A percentile compares a stretch with the other conserved stretches of the same genome.
phyloP scores from a whole-genome alignment of 2,329 filamentous ascomycete species.

The Paraphoma chrysanthemicola region DNA sequence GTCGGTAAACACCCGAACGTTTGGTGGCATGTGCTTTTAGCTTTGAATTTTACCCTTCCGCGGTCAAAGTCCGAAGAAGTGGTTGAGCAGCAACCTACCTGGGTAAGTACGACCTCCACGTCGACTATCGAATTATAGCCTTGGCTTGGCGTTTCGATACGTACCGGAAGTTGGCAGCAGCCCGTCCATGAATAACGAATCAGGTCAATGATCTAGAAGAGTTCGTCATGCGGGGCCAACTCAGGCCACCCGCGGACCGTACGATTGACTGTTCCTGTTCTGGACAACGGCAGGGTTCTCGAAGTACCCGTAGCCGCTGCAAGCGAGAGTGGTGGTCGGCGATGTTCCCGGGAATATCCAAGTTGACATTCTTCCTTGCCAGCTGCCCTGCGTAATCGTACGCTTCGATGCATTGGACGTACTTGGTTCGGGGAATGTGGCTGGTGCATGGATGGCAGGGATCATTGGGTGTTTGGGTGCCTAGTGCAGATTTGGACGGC shows the following conservation, averaged over 20 bases:
- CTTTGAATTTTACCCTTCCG: no score
- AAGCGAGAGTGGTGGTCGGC: constrained; percentile 1
- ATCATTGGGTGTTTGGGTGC: no score
- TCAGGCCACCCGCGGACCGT: not conserved
- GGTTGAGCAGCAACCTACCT: not conserved
- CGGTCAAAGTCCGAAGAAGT: not conserved
- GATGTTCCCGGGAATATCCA: not conserved
- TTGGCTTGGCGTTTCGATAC: not conserved
- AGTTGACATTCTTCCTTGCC: not conserved
- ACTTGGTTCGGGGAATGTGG: no score
- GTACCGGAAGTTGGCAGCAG: not conserved
- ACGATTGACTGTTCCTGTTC: not conserved
- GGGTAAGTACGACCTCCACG: not conserved
- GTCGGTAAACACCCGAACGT: no score
- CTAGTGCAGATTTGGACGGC: no score
- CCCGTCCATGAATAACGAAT: not conserved
- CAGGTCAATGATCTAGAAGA: not conserved
- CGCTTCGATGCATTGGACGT: no score
- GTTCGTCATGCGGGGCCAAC: not conserved
- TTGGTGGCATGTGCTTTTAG: not conserved
- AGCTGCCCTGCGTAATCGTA: not conserved
- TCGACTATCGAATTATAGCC: not conserved
- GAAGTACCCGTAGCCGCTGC: not conserved
- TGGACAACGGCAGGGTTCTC: not conserved
- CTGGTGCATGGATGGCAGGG: no score